Evolutionary conservation across 768 basidiomycete genomes (phyloP), one percentile per base, ranked within the genome.

Genomic region (Amanita pallidorosea): DNA sequence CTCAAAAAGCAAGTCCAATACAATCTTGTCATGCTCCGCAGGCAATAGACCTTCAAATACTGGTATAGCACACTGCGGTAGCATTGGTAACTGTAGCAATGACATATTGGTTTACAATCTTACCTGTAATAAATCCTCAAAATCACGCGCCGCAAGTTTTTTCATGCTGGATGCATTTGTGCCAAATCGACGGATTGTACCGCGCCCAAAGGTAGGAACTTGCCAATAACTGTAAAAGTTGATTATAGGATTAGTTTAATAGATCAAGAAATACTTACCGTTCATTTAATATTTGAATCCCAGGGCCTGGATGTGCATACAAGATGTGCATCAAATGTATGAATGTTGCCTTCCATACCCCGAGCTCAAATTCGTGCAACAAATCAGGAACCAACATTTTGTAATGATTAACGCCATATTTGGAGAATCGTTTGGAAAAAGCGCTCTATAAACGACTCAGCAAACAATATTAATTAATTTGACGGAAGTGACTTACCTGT

Each of bases 1-100:
- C 6, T 47, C 47, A 47, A 64, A 69, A 0, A 71, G 50, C 0
- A 73, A 57, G 2, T 57, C 53, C 4, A 59, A 53, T 0, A 70
- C 33, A 7, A 60, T 51, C 3, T n/a, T 2, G 22, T 71, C 58
- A 12, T 71, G 60, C 0, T 52, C 45, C 5, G 58, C 49, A 1
- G 60, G 63, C 0, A 75, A 53, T 0, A 75, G 60, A 3, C 65
- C 69, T 6, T 74, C 67, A 31, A 73, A 61, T 1, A 56, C 67
- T 1, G 68, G 64, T 9, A 65, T 58, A 1, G 56, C 46, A 46
- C 67, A 70, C 68, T 12, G 8, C 27, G 8, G 8, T 27, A 27
- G 27, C 2, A 8, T 27, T 27, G 1, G 8, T 27, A 27, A 27
- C 25, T 7, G 22, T 43, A 49, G 29, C 27, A 20, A 17, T 15